Percentiles rank a stretch among this genome's conserved stretches.
phyloP scores from a whole-genome alignment of 257 asterid genomes.

The Solanum peruvianum region DNA sequence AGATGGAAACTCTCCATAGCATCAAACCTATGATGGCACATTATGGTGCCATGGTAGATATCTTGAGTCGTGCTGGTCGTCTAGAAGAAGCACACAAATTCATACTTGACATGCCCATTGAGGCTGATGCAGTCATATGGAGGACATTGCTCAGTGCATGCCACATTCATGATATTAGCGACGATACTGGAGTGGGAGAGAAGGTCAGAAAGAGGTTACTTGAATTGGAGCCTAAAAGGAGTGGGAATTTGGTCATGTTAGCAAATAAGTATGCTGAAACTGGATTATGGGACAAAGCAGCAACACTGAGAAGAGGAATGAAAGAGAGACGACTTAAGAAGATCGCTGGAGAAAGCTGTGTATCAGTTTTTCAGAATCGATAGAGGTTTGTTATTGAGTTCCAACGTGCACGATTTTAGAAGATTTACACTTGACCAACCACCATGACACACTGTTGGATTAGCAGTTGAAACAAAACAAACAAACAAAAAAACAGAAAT shows the following conservation, averaged over 20 bases:
- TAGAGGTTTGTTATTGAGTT: conserved; percentile 24
- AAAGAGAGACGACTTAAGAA: conserved; percentile 42
- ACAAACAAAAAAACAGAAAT: neutral
- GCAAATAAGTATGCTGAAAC: conserved; percentile 58
- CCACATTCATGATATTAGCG: conserved; percentile 47
- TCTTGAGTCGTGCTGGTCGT: conserved; percentile 58
- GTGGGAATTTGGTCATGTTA: conserved; percentile 62
- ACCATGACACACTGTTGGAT: neutral
- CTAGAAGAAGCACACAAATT: conserved; percentile 49
- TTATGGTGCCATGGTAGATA: conserved; percentile 70
- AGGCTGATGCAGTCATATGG: conserved; percentile 62
- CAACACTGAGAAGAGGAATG: conserved; percentile 34
- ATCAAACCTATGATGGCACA: conserved; percentile 57
- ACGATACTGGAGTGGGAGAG: conserved; percentile 30
- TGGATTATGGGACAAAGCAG: conserved; percentile 68
- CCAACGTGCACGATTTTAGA: neutral
- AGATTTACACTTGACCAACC: neutral
- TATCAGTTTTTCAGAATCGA: conserved; percentile 27
- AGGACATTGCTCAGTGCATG: conserved; percentile 76
- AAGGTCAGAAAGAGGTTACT: conserved; percentile 41
- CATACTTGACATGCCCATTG: conserved; percentile 38
- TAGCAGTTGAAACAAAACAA: neutral
- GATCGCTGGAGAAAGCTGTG: conserved; percentile 57
- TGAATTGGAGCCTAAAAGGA: conserved; percentile 57
- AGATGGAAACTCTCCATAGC: conserved; percentile 41